These are phyloP conservation scores for Coniochaeta hoffmannii DNA, from an alignment of 2,329 filamentous ascomycete species.

Conservation along the genomic window DNA sequence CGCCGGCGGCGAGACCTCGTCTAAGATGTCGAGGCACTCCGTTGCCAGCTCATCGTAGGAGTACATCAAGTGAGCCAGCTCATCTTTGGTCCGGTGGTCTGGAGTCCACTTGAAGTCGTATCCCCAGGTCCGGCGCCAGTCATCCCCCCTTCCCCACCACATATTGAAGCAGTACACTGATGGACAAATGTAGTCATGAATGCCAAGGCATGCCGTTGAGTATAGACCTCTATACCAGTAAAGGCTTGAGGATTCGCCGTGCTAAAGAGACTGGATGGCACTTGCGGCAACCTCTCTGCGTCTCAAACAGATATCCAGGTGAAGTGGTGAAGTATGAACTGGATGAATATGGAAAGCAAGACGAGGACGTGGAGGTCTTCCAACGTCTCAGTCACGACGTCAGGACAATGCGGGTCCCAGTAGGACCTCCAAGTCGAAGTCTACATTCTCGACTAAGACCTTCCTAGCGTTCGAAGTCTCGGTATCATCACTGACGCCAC, in stretches of 20 bases:
- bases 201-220: neutral
- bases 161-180: neutral
- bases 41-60: constrained; percentile 64
- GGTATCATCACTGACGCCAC: neutral
- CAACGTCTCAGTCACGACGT: neutral
- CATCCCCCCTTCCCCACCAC: constrained; percentile 9
- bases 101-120: constrained; percentile 63
- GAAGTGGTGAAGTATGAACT: neutral
- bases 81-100: constrained; percentile 52
- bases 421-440: neutral
- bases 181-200: neutral
- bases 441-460: neutral
- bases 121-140: constrained; percentile 41
- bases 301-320: neutral
- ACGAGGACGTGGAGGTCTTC: neutral
- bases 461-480: neutral
- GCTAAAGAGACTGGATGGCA: neutral
- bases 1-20: constrained; percentile 44
- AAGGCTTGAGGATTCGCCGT: neutral
- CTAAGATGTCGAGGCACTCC: constrained; percentile 55
- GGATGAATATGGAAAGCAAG: neutral
- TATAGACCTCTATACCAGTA: neutral
- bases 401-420: neutral
- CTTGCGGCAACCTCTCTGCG: neutral
- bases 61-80: constrained; percentile 53